phyloP scores from a whole-genome alignment of 345 rosid genomes.

The Sonneratia alba region DNA sequence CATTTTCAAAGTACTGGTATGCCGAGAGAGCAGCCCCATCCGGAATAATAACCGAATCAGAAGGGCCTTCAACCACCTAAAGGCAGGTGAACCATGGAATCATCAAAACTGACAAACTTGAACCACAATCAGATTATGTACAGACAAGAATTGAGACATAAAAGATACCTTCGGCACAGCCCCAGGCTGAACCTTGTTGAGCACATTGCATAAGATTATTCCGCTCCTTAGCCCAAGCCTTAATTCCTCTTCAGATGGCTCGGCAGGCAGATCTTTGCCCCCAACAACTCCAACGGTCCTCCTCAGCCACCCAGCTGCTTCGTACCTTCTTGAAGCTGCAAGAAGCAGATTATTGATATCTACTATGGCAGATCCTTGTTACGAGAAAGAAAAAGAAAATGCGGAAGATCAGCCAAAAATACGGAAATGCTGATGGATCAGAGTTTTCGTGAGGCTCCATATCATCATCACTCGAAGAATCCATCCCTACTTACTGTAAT shows the following conservation, averaged over 20 bases:
- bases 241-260: conserved; percentile 89
- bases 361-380: background rate
- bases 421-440: background rate
- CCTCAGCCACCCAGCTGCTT: conserved; percentile 87
- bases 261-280: conserved; percentile 78
- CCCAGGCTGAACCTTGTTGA: conserved; percentile 80
- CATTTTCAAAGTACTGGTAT: conserved; percentile 80
- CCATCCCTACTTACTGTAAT: background rate
- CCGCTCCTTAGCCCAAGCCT: conserved; percentile 89
- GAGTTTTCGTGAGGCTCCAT: background rate
- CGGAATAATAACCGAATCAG: conserved; percentile 50
- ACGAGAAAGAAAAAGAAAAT: background rate
- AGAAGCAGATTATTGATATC: background rate
- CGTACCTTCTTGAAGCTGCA: conserved; percentile 68
- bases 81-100: background rate
- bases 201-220: conserved; percentile 71
- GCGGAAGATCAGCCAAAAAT: background rate
- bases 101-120: background rate
- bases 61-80: conserved; percentile 74
- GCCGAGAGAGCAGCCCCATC: conserved; percentile 94
- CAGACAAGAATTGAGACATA: background rate
- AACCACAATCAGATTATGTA: background rate
- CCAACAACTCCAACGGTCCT: conserved; percentile 55
- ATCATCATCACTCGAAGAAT: background rate
- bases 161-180: conserved; percentile 57